Evolutionary conservation across 2,329 filamentous ascomycete species (phyloP), one percentile per base, ranked within the genome.

Genomic region (Catunica adiposa): DNA sequence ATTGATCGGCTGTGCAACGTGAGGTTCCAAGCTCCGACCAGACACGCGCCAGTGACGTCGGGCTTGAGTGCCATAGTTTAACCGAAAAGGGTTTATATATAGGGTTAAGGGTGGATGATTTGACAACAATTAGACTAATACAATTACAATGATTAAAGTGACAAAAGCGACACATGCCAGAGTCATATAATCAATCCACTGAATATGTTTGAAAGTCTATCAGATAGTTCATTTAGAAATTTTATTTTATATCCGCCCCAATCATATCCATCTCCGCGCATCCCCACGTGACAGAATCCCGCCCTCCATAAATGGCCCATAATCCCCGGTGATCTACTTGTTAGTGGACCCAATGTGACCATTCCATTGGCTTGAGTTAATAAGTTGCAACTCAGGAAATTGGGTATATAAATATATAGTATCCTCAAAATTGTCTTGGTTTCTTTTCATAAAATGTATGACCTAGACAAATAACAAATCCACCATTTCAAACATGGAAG

Each of bases 401-500:
- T 2, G 44, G 5, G 5, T 34, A 48, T 48, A 23, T 20, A 25
- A 29, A 1, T n/a, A n/a, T n/a, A n/a, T n/a, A n/a, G n/a, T n/a
- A n/a, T n/a, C n/a, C n/a, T n/a, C n/a, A n/a, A n/a, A n/a, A n/a
- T n/a, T n/a, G n/a, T n/a, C n/a, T n/a, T n/a, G n/a, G n/a, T n/a
- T n/a, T n/a, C n/a, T 23, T 20, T 11, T 29, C 9, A 14, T 48
- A 25, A 22, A 9, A 48, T 11, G 1, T 26, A 23, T 15, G 7
- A 48, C 22, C 20, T 20, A 48, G 7, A 42, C 44, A 5, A 23
- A 22, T 15, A 22, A 25, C 17, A 48, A 11, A 9, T 11, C 11
- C 22, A 25, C n/a, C 5, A 25, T 6, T 20, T 70, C 60, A 50
- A 89, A 89, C 84, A 78, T 80, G 8, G 52, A 42, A 7, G 82